phyloP scores from a whole-genome alignment of 768 basidiomycete species.

The Xerocomellus intermedius region DNA sequence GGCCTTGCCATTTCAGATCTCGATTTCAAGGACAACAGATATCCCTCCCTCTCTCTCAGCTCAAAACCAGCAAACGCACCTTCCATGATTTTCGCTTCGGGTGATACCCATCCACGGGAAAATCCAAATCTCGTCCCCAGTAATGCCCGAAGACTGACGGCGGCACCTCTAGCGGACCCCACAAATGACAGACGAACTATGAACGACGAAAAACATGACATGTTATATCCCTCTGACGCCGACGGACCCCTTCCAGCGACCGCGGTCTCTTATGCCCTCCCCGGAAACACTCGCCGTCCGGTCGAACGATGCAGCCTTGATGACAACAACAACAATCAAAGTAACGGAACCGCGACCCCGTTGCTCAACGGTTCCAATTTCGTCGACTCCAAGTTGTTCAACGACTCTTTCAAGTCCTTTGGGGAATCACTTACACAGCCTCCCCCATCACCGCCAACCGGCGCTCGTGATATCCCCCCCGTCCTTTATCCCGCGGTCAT shows the following conservation, averaged over 20 bases:
- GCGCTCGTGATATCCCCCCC: constrained; percentile 27
- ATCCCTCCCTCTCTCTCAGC: constrained; percentile 38
- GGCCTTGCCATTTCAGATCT: constrained; percentile 55
- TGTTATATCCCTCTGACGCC: constrained; percentile 13
- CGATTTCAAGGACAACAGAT: constrained; percentile 64
- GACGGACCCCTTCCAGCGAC: constrained; percentile 27
- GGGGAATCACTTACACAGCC: constrained; percentile 25
- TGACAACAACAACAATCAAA: constrained; percentile 30
- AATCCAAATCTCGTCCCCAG: constrained; percentile 7
- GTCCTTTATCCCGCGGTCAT: constrained; percentile 41
- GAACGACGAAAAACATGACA: constrained; percentile 24
- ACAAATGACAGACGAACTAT: constrained; percentile 22
- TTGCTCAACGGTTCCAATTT: constrained; percentile 26
- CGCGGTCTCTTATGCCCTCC: constrained; percentile 45
- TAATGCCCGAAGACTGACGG: constrained; percentile 14
- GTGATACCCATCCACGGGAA: constrained; percentile 29
- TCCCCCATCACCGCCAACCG: constrained; percentile 23
- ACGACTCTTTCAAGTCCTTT: constrained; percentile 33
- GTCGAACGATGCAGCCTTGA: constrained; percentile 55
- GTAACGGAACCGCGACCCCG: constrained; percentile 18
- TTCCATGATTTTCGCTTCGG: constrained; percentile 30
- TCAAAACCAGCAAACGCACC: constrained; percentile 23
- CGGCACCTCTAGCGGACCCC: constrained; percentile 13
- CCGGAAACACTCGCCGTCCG: constrained; percentile 45
- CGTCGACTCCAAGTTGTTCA: constrained; percentile 28